Conservation (phyloP, 768 basidiomycete species). For the Suillus subaureus region DNA sequence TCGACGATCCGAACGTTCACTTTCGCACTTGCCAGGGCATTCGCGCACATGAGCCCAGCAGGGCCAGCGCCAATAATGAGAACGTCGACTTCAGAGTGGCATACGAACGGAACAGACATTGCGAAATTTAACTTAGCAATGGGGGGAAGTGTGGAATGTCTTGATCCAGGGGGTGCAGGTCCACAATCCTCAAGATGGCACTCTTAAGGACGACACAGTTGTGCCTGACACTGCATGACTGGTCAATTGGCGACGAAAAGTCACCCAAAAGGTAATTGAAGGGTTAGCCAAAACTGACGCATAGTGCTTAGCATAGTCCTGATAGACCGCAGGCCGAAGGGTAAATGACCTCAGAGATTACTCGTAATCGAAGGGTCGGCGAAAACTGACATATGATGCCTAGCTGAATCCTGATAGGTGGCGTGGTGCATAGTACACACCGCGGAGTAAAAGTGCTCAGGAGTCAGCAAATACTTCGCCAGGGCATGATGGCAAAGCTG, state of each 20-base stretch:
- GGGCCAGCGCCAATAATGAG: slow-evolving; percentile 47
- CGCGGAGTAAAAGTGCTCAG: not conserved
- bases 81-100: slow-evolving; percentile 38
- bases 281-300: not conserved
- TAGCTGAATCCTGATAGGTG: no score
- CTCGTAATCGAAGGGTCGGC: not conserved
- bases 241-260: not conserved
- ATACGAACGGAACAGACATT: slow-evolving; percentile 8
- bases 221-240: not conserved
- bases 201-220: not conserved
- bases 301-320: no score
- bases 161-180: slow-evolving; percentile 9
- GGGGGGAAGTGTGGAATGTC: not conserved
- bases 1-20: slow-evolving; percentile 44
- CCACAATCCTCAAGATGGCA: not conserved
- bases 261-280: not conserved
- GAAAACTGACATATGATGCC: no score
- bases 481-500: not conserved
- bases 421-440: not conserved
- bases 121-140: not conserved
- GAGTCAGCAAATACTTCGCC: not conserved
- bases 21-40: slow-evolving; percentile 40
- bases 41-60: slow-evolving; percentile 45
- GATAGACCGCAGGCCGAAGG: no score
- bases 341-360: no score